These are phyloP conservation scores for Gnetum montanum DNA, from an alignment of 75 land plant species.

Conservation along the genomic window DNA sequence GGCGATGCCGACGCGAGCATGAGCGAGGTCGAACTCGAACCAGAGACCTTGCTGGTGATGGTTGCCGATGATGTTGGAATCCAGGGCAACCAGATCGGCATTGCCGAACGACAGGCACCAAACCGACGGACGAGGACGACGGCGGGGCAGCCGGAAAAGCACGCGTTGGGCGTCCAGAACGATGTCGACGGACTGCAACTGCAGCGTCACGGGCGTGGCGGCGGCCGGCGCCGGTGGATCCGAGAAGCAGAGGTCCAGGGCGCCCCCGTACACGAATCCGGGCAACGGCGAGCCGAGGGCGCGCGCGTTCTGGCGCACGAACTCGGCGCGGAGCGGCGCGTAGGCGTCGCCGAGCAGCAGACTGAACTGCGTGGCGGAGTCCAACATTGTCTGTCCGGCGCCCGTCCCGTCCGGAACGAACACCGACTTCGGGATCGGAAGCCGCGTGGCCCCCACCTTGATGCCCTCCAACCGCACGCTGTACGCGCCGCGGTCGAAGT, in stretches of 20 bases:
- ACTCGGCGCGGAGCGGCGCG: conserved; percentile 32
- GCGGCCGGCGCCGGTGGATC: not conserved
- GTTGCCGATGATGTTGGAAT: conserved; percentile 68
- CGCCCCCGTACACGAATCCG: conserved; percentile 38
- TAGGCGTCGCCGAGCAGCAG: conserved; percentile 49
- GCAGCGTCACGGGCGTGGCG: conserved; percentile 23
- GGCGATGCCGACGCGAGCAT: conserved; percentile 67
- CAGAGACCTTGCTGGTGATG: conserved; percentile 88
- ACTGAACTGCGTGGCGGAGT: conserved; percentile 77
- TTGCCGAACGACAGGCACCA: conserved; percentile 71
- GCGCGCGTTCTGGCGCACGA: conserved; percentile 19
- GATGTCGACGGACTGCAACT: conserved; percentile 49
- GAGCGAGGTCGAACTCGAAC: conserved; percentile 72
- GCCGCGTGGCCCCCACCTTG: conserved; percentile 26
- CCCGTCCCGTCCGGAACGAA: conserved; percentile 60
- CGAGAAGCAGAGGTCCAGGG: conserved; percentile 50
- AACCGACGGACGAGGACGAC: not conserved
- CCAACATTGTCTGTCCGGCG: conserved; percentile 87
- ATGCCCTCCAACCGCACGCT: conserved; percentile 63
- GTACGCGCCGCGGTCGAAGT: conserved; percentile 56
- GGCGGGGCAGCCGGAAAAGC: conserved; percentile 30
- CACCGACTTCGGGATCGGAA: conserved; percentile 35
- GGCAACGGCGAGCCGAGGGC: conserved; percentile 1
- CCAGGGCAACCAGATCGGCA: conserved; percentile 43
- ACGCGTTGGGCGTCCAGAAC: conserved; percentile 27